A percentile compares a stretch with the other conserved stretches of the same genome.
Conservation (phyloP, 345 rosid genomes). For the Lenwebbia sp. region DNA sequence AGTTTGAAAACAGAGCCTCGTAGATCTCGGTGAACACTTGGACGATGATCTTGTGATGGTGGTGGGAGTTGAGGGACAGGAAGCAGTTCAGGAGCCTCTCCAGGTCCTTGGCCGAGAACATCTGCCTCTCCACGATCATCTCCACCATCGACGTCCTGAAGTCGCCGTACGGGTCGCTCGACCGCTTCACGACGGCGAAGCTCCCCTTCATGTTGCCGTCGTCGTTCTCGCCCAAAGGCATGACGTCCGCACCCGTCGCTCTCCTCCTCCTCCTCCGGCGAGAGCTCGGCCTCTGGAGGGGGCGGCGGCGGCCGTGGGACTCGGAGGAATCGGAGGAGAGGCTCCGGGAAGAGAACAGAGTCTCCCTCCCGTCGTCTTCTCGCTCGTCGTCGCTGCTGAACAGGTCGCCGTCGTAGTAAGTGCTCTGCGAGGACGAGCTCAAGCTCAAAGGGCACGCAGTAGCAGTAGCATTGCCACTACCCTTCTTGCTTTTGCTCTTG, state of each 20-base stretch:
- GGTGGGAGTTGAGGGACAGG: conserved; percentile 17
- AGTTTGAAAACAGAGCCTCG: conserved; percentile 11
- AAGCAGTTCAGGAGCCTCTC: conserved; percentile 21
- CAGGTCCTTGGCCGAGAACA: conserved; percentile 17
- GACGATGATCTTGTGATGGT: conserved; percentile 16
- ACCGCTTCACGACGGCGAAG: conserved; percentile 34
- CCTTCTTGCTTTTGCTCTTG: conserved; percentile 6
- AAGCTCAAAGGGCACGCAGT: conserved; percentile 6
- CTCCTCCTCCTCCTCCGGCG: conserved; percentile 2
- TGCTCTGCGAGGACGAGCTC: conserved; percentile 45
- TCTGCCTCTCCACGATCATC: conserved; percentile 28
- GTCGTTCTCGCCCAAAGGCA: conserved; percentile 1
- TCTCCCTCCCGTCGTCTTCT: conserved; percentile 36
- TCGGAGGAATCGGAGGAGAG: conserved; percentile 61
- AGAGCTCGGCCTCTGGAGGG: not conserved
- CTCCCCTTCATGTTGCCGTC: conserved; percentile 45
- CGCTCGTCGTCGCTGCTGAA: conserved; percentile 60
- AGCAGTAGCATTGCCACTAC: conserved; percentile 1
- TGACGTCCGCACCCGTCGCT: conserved; percentile 4
- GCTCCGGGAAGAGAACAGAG: conserved; percentile 62
- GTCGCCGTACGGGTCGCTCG: conserved; percentile 20
- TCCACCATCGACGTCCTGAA: conserved; percentile 31
- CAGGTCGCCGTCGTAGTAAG: conserved; percentile 34
- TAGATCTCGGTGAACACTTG: conserved; percentile 19
- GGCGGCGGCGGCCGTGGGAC: conserved; percentile 1